phyloP scores from a whole-genome alignment of 495 filamentous ascomycete genomes.

The Neurospora sp. region DNA sequence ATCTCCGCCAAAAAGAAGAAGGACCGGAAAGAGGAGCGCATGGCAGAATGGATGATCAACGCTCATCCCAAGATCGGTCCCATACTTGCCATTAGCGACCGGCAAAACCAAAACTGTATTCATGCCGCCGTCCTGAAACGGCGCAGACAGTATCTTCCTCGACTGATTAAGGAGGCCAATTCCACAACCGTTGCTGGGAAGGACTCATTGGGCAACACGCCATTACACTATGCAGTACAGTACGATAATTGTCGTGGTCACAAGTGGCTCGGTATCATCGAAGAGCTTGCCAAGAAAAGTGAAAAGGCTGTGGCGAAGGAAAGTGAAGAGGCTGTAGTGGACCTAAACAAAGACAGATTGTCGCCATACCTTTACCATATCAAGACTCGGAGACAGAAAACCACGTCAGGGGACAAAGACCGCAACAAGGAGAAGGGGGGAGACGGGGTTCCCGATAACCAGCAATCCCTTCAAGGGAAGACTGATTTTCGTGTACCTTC shows the following conservation, averaged over 20 bases:
- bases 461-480: not conserved
- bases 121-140: constrained; percentile 18
- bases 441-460: not conserved
- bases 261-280: not conserved
- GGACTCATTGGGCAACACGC: constrained; percentile 17
- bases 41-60: constrained; percentile 20
- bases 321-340: constrained; percentile 6
- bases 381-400: not conserved
- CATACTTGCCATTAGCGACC: constrained; percentile 14
- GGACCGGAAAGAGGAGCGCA: not conserved
- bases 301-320: constrained; percentile 10
- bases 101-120: constrained; percentile 12
- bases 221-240: constrained; percentile 21
- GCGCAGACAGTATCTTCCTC: not conserved
- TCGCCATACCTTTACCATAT: constrained; percentile 20
- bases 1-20: constrained; percentile 12
- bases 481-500: no score
- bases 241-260: constrained; percentile 10
- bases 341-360: constrained; percentile 6
- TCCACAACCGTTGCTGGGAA: constrained; percentile 12
- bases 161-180: constrained; percentile 10
- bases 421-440: not conserved
- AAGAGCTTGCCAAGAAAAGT: constrained; percentile 13
- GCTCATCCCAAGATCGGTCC: constrained; percentile 14
- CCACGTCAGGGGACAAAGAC: not conserved